Evolutionary conservation across 1,139 yeast species (phyloP).

Genomic region (Barnettozyma hawaiiensis): DNA sequence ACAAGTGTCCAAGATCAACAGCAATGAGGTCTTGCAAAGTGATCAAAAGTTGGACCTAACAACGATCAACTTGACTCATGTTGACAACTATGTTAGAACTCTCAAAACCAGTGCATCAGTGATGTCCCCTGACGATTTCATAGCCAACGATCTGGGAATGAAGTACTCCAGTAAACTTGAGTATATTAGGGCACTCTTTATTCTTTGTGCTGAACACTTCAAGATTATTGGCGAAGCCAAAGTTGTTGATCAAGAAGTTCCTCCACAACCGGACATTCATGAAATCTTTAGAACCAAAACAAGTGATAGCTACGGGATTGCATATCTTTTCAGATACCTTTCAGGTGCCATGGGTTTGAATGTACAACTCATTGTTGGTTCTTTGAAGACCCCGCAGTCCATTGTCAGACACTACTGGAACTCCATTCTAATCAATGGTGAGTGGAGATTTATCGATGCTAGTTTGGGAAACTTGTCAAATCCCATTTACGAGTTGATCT

Average conservation of each 20-base stretch:
- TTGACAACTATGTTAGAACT: slow-evolving; percentile 27
- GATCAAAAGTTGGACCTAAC: slow-evolving; percentile 28
- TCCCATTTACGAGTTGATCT: slow-evolving; percentile 36
- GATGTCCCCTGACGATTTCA: slow-evolving; percentile 42
- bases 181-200: slow-evolving; percentile 53
- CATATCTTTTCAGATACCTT: slow-evolving; percentile 69
- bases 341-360: slow-evolving; percentile 66
- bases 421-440: slow-evolving; percentile 65
- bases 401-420: slow-evolving; percentile 87
- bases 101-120: slow-evolving; percentile 23
- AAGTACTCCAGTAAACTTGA: slow-evolving; percentile 44
- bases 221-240: slow-evolving; percentile 33
- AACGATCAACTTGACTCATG: slow-evolving; percentile 29
- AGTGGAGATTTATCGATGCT: slow-evolving; percentile 75
- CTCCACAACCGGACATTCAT: slow-evolving; percentile 28
- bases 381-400: slow-evolving; percentile 72
- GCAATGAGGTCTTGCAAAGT: slow-evolving; percentile 35
- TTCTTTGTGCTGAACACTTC: slow-evolving; percentile 52
- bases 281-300: slow-evolving; percentile 32
- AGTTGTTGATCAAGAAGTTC: slow-evolving; percentile 25
- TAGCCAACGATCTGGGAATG: slow-evolving; percentile 38
- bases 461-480: slow-evolving; percentile 53
- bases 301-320: slow-evolving; percentile 69
- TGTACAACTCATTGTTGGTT: slow-evolving; percentile 75
- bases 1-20: slow-evolving; percentile 32